Evolutionary conservation across 352 stramenopile species (phyloP).

Genomic region (Phytophthora tentaculata): DNA sequence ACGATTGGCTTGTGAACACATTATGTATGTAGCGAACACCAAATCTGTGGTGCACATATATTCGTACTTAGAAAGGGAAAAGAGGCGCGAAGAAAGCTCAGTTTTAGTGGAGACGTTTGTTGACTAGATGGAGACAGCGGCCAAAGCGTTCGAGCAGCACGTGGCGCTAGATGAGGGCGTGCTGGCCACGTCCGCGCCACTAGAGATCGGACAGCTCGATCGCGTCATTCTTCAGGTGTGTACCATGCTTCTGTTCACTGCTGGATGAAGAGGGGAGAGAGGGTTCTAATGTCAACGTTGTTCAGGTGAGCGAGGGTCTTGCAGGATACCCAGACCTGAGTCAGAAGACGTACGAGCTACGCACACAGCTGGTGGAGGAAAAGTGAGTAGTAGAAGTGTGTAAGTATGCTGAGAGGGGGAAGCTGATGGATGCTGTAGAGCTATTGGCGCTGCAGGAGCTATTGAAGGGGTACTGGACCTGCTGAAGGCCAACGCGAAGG

Average conservation of each 20-base stretch:
- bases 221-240: slow-evolving; percentile 54
- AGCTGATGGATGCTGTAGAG: neutral
- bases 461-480: slow-evolving; percentile 56
- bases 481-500: slow-evolving; percentile 47
- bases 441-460: slow-evolving; percentile 50
- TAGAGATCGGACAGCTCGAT: slow-evolving; percentile 53
- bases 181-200: slow-evolving; percentile 64
- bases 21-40: neutral
- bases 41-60: slow-evolving; percentile 14
- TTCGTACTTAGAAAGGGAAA: slow-evolving; percentile 7
- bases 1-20: slow-evolving; percentile 4
- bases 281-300: neutral
- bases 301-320: slow-evolving; percentile 55
- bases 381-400: slow-evolving; percentile 41
- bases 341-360: slow-evolving; percentile 53
- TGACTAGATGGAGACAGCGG: slow-evolving; percentile 33
- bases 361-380: slow-evolving; percentile 52
- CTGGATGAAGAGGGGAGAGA: neutral
- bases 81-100: slow-evolving; percentile 14
- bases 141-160: slow-evolving; percentile 61
- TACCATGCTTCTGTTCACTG: neutral
- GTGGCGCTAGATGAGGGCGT: slow-evolving; percentile 73
- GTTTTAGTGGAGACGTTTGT: neutral
- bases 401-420: neutral
- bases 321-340: slow-evolving; percentile 42